Percentiles rank a stretch among this genome's conserved stretches.
phyloP scores from a whole-genome alignment of 345 rosid species.

The Heritiera fomes region DNA sequence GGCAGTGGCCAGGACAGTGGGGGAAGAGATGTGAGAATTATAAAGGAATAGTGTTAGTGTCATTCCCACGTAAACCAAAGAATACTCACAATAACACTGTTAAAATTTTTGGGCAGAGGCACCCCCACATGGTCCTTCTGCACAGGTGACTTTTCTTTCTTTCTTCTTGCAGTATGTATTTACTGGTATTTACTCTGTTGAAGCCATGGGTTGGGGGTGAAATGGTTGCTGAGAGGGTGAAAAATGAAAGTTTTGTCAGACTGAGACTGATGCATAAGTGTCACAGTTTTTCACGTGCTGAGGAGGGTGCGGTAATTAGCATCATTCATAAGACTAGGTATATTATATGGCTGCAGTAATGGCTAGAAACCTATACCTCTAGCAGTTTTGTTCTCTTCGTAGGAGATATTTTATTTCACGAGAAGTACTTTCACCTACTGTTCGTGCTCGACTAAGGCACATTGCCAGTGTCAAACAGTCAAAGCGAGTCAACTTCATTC shows the following conservation, averaged over 20 bases:
- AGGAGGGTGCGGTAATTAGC: not conserved
- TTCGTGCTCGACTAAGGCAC: too few species aligned
- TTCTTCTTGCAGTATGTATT: not conserved
- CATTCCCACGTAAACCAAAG: not conserved
- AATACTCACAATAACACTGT: not conserved
- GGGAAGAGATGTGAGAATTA: not conserved
- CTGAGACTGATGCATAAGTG: not conserved
- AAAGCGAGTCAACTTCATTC: too few species aligned
- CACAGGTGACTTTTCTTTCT: not conserved
- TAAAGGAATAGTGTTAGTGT: not conserved
- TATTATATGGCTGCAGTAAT: not conserved
- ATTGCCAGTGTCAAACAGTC: too few species aligned
- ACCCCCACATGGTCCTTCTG: not conserved
- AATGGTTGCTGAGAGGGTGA: not conserved
- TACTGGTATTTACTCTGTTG: not conserved
- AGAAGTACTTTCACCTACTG: too few species aligned
- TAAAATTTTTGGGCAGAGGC: not conserved
- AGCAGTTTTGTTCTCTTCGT: not conserved
- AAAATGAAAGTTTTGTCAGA: not conserved
- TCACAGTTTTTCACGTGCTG: not conserved
- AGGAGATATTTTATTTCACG: too few species aligned
- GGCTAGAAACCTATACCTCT: not conserved
- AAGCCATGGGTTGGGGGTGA: not conserved
- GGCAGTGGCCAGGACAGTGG: not conserved
- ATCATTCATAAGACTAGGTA: not conserved